These are phyloP conservation scores for Sporothrix variecibatus DNA, from an alignment of 2,329 filamentous ascomycete genomes.

Conservation along the genomic window DNA sequence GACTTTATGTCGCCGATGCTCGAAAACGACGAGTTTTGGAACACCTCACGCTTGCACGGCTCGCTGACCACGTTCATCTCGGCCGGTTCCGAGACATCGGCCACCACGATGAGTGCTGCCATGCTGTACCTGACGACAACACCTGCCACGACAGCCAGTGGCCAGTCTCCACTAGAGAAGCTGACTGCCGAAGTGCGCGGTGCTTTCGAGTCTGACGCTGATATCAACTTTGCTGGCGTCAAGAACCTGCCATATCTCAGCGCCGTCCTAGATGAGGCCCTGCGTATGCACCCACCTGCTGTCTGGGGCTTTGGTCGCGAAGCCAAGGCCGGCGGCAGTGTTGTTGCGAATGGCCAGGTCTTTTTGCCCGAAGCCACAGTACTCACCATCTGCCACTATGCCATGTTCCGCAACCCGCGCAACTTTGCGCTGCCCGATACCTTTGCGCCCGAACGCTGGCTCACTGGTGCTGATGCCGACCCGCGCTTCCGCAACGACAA, in stretches of 20 bases:
- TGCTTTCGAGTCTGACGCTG: slow-evolving; percentile 41
- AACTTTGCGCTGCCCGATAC: slow-evolving; percentile 43
- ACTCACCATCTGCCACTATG: slow-evolving; percentile 35
- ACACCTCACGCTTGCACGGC: slow-evolving; percentile 15
- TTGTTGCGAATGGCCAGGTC: slow-evolving; percentile 18
- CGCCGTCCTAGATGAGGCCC: slow-evolving; percentile 41
- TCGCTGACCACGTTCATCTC: slow-evolving; percentile 40
- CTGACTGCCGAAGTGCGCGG: slow-evolving; percentile 46
- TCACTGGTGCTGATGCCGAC: slow-evolving; percentile 35
- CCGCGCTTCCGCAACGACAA: slow-evolving; percentile 45
- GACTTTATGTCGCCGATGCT: slow-evolving; percentile 30
- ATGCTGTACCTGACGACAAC: slow-evolving; percentile 42
- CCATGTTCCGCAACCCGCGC: slow-evolving; percentile 40
- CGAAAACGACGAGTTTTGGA: slow-evolving; percentile 12
- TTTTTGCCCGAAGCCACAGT: slow-evolving; percentile 31
- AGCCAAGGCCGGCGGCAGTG: slow-evolving; percentile 20
- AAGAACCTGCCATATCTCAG: slow-evolving; percentile 38
- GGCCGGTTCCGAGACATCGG: slow-evolving; percentile 55
- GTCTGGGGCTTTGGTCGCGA: slow-evolving; percentile 36
- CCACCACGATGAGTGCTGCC: slow-evolving; percentile 46
- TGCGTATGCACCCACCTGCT: slow-evolving; percentile 41
- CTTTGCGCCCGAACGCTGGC: slow-evolving; percentile 53
- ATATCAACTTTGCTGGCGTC: slow-evolving; percentile 38
- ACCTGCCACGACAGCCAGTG: slow-evolving; percentile 22
- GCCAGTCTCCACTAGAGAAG: slow-evolving; percentile 34